Evolutionary conservation across 768 basidiomycete species (phyloP).

Genomic region (Lepiota subincarnata): DNA sequence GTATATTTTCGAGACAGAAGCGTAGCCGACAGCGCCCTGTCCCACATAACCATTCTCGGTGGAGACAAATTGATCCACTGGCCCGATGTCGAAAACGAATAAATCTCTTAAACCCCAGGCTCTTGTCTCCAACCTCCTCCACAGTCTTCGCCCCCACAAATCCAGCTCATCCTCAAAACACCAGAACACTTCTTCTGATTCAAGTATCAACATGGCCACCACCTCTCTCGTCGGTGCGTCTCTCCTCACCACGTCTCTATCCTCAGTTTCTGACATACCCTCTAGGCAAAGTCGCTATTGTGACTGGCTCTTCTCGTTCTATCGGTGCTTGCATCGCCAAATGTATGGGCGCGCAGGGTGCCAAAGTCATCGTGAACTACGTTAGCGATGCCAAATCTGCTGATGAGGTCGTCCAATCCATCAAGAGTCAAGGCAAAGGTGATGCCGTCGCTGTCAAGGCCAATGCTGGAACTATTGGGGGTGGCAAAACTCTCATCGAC

Average conservation of each 20-base stretch:
- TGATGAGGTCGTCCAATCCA: conserved; percentile 40
- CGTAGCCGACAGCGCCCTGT: conserved; percentile 4
- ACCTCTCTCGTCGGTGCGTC: conserved; percentile 10
- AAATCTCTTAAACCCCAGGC: conserved; percentile 10
- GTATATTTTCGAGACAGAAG: conserved; percentile 8
- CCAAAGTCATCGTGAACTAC: conserved; percentile 57
- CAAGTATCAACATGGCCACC: conserved; percentile 6
- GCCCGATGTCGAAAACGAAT: conserved; percentile 5
- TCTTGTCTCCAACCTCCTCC: conserved; percentile 14
- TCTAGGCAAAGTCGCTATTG: conserved; percentile 49
- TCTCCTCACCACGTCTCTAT: not conserved
- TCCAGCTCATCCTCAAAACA: not conserved
- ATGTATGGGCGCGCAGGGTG: conserved; percentile 52
- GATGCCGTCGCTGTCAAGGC: conserved; percentile 49
- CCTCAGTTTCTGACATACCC: not conserved
- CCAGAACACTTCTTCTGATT: not conserved
- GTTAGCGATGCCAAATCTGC: conserved; percentile 37
- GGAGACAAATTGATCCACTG: conserved; percentile 1
- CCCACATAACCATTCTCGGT: conserved; percentile 6
- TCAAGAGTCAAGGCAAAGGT: conserved; percentile 40
- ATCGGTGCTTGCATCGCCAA: conserved; percentile 56
- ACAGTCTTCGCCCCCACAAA: conserved; percentile 13
- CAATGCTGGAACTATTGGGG: conserved; percentile 46
- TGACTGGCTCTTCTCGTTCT: conserved; percentile 58
- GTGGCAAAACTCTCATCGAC: conserved; percentile 42